phyloP scores from a whole-genome alignment of 2,329 filamentous ascomycete species.

The Fusarium brevicatenulatum region DNA sequence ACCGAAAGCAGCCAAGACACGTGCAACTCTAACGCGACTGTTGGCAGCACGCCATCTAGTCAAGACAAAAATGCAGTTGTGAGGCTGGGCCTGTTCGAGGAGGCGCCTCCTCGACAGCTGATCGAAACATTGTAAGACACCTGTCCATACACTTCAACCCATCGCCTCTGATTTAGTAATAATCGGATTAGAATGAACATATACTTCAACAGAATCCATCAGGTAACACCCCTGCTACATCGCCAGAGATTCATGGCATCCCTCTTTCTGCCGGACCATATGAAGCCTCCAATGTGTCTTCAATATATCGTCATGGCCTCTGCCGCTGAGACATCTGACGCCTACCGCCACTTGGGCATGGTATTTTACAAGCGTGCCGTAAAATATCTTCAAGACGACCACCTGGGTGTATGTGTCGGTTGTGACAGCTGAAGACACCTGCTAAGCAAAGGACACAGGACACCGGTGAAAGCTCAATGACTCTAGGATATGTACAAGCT shows the following conservation, averaged over 20 bases:
- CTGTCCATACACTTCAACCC: not conserved
- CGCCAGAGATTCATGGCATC: slow-evolving; percentile 9
- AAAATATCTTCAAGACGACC: not conserved
- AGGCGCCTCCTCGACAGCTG: not conserved
- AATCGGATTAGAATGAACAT: not conserved
- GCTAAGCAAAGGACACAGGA: not conserved
- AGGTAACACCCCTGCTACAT: slow-evolving; percentile 8
- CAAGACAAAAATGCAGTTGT: not conserved
- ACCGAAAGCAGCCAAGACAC: not conserved
- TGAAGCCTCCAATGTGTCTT: slow-evolving; percentile 19
- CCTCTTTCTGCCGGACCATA: not conserved
- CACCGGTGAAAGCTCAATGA: not conserved
- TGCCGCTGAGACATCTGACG: slow-evolving; percentile 4
- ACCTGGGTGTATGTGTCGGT: not conserved
- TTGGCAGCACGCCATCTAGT: not conserved
- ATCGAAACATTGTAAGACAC: slow-evolving; percentile 4
- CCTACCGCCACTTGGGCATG: not conserved
- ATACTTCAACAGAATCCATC: slow-evolving; percentile 3
- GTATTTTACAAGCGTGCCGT: slow-evolving; percentile 1
- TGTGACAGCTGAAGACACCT: too few relatives aligned
- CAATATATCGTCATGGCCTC: slow-evolving; percentile 23
- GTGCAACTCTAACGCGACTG: not conserved
- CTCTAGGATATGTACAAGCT: slow-evolving; percentile 8
- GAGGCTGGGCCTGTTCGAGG: not conserved
- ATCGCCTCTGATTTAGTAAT: not conserved